phyloP scores from a whole-genome alignment of 768 basidiomycete genomes.

The Lenzites betulinus region DNA sequence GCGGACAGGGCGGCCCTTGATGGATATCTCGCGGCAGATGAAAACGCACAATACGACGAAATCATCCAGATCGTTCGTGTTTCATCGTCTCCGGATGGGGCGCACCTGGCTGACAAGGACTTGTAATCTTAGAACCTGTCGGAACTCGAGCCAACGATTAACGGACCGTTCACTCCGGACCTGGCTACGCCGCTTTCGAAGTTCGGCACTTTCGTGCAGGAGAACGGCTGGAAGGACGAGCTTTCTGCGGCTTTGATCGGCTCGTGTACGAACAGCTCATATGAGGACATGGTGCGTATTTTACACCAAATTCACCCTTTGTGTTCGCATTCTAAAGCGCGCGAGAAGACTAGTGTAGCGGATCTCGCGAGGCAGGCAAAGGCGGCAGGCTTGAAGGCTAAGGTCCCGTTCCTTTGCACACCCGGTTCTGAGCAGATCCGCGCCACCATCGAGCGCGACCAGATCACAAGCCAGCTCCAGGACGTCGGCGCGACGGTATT shows the following conservation, averaged over 20 bases:
- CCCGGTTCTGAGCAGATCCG: slow-evolving; percentile 96
- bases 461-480: slow-evolving; percentile 77
- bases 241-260: slow-evolving; percentile 92
- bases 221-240: slow-evolving; percentile 93
- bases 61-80: slow-evolving; percentile 84
- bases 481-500: slow-evolving; percentile 93
- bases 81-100: not conserved
- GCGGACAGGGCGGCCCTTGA: slow-evolving; percentile 80
- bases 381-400: slow-evolving; percentile 74
- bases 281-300: slow-evolving; percentile 81
- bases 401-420: slow-evolving; percentile 87
- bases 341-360: slow-evolving; percentile 79
- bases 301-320: not conserved
- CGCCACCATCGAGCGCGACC: slow-evolving; percentile 95
- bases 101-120: not conserved
- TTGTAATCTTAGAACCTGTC: slow-evolving; percentile 69
- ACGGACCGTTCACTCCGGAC: slow-evolving; percentile 98
- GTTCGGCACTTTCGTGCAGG: slow-evolving; percentile 77
- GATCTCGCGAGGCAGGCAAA: slow-evolving; percentile 90
- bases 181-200: slow-evolving; percentile 90
- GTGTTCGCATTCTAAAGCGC: not conserved
- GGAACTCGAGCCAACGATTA: slow-evolving; percentile 87
- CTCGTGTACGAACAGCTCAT: slow-evolving; percentile 99
- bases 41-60: slow-evolving; percentile 92
- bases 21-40: slow-evolving; percentile 83